Conservation (phyloP, 352 stramenopile genomes). For the Pythium folliculosum region DNA sequence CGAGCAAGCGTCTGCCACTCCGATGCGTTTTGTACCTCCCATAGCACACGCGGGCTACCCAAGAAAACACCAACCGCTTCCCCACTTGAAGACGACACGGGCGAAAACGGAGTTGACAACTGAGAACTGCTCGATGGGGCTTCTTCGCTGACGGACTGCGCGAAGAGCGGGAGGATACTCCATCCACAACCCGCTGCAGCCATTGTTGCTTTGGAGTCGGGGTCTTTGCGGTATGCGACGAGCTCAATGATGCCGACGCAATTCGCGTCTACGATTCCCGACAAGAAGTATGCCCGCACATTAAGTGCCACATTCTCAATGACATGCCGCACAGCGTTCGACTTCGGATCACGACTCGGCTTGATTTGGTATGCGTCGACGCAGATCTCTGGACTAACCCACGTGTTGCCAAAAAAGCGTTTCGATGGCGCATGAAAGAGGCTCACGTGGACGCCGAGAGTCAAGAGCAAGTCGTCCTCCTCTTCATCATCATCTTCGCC, state of each 20-base stretch:
- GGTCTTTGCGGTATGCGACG: slow-evolving; percentile 88
- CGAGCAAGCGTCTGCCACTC: slow-evolving; percentile 60
- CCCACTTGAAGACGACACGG: slow-evolving; percentile 33
- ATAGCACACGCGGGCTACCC: slow-evolving; percentile 71
- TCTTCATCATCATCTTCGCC: slow-evolving; percentile 39
- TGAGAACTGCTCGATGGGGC: not conserved
- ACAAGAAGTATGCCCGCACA: slow-evolving; percentile 81
- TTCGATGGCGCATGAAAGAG: slow-evolving; percentile 87
- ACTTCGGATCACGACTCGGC: slow-evolving; percentile 43
- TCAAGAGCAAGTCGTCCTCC: slow-evolving; percentile 54
- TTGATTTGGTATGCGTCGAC: slow-evolving; percentile 56
- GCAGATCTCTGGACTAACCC: slow-evolving; percentile 70
- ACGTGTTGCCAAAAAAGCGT: slow-evolving; percentile 94
- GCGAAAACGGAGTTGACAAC: slow-evolving; percentile 34
- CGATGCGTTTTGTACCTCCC: slow-evolving; percentile 50
- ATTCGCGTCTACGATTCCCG: slow-evolving; percentile 85
- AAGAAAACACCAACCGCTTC: slow-evolving; percentile 69
- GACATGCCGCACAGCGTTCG: slow-evolving; percentile 52
- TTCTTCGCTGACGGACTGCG: slow-evolving; percentile 28
- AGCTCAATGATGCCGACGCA: slow-evolving; percentile 94
- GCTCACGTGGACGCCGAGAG: slow-evolving; percentile 81
- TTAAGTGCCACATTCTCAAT: slow-evolving; percentile 60
- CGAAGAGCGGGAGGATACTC: slow-evolving; percentile 91
- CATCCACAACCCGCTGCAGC: slow-evolving; percentile 89
- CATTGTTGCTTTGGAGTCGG: slow-evolving; percentile 68